Base-by-base conservation (phyloP, 1,284 basidiomycete species). In the Pyrrhoderma lamaoense region DNA sequence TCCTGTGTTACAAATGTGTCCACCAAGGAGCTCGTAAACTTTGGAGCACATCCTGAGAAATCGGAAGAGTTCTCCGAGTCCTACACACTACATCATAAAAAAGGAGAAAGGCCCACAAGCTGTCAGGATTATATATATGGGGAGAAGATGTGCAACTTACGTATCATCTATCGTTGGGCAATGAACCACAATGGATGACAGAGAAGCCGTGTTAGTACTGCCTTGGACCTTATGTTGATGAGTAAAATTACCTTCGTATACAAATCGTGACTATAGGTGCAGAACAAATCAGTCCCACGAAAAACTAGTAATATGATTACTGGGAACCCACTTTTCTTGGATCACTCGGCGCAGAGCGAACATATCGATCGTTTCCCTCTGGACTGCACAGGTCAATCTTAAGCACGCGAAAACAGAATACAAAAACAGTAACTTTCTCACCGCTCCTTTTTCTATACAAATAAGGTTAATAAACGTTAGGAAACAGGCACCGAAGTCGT, bases 311-410 rank as follows among this genome's bases (percentile, higher is more conserved):
- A n/a, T n/a, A n/a, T n/a, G n/a, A n/a, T n/a, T n/a, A n/a, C n/a
- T n/a, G n/a, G n/a, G 8, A 27, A 59, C 73, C 19, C 49, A 85
- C 86, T 77, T 89, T 87, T 79, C 89, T 89, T n/a, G 89, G 88
- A 65, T 89, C 88, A 42, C 86, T 80, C 3, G 88, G 89, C n/a
- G 88, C 89, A 51, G 72, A 75, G 44, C 71, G 69, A 34, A 91
- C 82, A 59, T 90, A 91, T 52, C 83, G 74, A 62, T 89, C 87
- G 62, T 91, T 89, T 60, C 88, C 88, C 53, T 75, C 69, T 2
- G 87, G 87, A 40, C 85, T 89, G 58, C 31, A 34, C 47, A 59
- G 27, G 44, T 39, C 50, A 39, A 34, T 23, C 21, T 34, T 40
- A 40, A 31, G 27, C 14, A 36, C 27, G 42, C 48, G n/a, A 3